A percentile compares a stretch with the other conserved stretches of the same genome.
phyloP scores from a whole-genome alignment of 192 early-diverging fungal species.

The Gamsiella multidivaricata region DNA sequence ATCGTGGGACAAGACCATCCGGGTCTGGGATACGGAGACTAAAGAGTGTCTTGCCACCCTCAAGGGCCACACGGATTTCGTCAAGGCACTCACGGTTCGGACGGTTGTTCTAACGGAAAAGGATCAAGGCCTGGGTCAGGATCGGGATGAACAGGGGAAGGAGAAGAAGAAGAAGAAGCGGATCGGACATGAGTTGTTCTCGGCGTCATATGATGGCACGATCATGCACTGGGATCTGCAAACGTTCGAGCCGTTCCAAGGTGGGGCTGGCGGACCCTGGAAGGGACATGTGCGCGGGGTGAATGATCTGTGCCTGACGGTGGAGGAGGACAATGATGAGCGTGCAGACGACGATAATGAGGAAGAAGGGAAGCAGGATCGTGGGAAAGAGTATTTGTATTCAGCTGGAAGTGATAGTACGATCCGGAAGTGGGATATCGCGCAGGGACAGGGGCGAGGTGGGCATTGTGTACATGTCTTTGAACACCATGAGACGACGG shows the following conservation, averaged over 20 bases:
- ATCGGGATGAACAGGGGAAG: too few relatives aligned
- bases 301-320: constrained; percentile 45
- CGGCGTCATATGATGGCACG: constrained; percentile 86
- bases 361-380: constrained; percentile 48
- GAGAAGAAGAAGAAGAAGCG: constrained; percentile 21
- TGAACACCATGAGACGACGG: constrained; percentile 83
- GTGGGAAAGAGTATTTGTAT: constrained; percentile 61
- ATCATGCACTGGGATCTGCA: constrained; percentile 81
- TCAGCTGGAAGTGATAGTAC: constrained; percentile 75
- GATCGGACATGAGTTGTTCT: constrained; percentile 61
- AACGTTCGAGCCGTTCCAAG: constrained; percentile 60
- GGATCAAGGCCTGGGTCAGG: not conserved
- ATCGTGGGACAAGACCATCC: constrained; percentile 95
- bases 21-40: constrained; percentile 84
- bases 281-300: constrained; percentile 43
- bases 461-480: constrained; percentile 59
- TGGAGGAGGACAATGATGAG: constrained; percentile 36
- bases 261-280: constrained; percentile 42
- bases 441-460: constrained; percentile 50
- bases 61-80: constrained; percentile 88
- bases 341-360: constrained; percentile 11
- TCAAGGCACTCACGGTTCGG: constrained; percentile 77
- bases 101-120: constrained; percentile 9
- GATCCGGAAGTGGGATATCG: constrained; percentile 72
- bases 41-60: constrained; percentile 73